Conservation (phyloP, 1,284 basidiomycete species). For the Fomitopsis schrenkii region DNA sequence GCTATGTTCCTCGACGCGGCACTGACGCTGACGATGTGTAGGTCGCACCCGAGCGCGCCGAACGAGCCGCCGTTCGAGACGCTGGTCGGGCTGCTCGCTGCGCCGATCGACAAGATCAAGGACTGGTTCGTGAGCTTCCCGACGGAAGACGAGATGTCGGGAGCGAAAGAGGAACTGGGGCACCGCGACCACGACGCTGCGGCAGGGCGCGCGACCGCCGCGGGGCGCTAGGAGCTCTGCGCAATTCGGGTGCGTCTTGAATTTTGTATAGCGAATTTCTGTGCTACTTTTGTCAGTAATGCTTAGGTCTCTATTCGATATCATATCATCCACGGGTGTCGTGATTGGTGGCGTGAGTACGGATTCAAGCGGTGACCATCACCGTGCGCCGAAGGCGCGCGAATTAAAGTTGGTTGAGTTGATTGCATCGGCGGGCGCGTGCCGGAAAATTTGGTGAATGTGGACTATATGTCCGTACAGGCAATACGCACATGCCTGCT, state of each 20-base stretch:
- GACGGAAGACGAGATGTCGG: slow-evolving; percentile 49
- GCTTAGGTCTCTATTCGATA: no score
- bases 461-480: no score
- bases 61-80: slow-evolving; percentile 63
- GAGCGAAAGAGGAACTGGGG: slow-evolving; percentile 28
- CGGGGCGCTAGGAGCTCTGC: background rate
- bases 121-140: slow-evolving; percentile 57
- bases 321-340: no score
- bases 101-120: slow-evolving; percentile 58
- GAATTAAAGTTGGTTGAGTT: no score
- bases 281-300: no score
- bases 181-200: slow-evolving; percentile 26
- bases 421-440: no score
- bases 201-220: background rate
- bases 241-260: background rate
- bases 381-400: no score
- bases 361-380: no score
- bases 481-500: no score
- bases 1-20: background rate
- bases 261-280: no score
- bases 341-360: no score
- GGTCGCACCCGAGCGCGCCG: slow-evolving; percentile 48
- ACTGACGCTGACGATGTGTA: slow-evolving; percentile 14
- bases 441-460: no score
- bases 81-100: slow-evolving; percentile 47